A percentile compares a stretch with the other conserved stretches of the same genome.
Conservation (phyloP, 164 flowering plant species). For the Annona squamosa region DNA sequence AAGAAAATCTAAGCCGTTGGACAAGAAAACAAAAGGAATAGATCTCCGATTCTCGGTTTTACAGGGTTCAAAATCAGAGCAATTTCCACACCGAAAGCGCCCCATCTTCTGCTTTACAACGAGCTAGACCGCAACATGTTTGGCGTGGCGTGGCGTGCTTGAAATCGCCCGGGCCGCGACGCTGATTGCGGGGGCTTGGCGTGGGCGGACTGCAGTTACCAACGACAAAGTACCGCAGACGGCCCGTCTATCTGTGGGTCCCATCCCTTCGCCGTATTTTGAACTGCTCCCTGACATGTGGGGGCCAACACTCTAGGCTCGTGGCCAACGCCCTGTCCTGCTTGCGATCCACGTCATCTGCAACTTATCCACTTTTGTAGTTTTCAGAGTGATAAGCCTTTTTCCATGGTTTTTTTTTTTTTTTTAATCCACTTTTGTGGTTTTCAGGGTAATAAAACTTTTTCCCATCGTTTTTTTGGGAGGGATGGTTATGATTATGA, state of each 20-base stretch:
- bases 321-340: background rate
- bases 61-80: no score
- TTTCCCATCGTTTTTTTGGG: no score
- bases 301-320: background rate
- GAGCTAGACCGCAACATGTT: background rate
- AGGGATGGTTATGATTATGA: no score
- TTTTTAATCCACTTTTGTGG: no score
- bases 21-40: no score
- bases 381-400: no score
- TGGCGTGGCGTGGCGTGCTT: background rate
- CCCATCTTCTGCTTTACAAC: background rate
- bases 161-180: background rate
- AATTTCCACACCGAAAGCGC: background rate
- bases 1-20: no score
- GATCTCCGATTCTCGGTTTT: no score
- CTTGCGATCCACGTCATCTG: background rate
- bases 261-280: background rate
- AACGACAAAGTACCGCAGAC: background rate
- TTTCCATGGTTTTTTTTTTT: no score
- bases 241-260: background rate
- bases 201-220: background rate
- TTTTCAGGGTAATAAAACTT: no score
- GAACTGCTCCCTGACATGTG: background rate
- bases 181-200: background rate
- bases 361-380: background rate